Conservation (phyloP, 2,329 filamentous ascomycete species). For the Neocucurbitaria cava region DNA sequence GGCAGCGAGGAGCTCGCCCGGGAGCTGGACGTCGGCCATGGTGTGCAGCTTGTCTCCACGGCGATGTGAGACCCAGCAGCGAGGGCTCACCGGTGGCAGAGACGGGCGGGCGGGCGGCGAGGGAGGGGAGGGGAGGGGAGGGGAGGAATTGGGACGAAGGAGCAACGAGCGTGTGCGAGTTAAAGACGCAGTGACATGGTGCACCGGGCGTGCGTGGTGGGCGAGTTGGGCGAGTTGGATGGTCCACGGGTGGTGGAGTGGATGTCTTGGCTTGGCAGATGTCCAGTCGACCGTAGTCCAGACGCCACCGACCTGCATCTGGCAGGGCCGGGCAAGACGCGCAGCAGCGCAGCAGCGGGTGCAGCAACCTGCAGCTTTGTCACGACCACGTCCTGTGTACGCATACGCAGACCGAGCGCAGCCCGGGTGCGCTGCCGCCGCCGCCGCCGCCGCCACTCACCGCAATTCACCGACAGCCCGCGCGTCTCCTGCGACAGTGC, state of each 20-base stretch:
- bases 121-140: conserved; percentile 6
- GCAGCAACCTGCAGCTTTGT: background rate
- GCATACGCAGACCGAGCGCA: too few relatives aligned
- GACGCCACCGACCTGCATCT: background rate
- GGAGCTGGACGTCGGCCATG: conserved; percentile 27
- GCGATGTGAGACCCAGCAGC: conserved; percentile 12
- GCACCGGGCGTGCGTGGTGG: background rate
- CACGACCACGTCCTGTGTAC: too few relatives aligned
- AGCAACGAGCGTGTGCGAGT: background rate
- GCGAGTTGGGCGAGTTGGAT: background rate
- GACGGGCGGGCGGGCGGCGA: conserved; percentile 4
- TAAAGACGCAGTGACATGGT: background rate
- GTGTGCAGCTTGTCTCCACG: conserved; percentile 18
- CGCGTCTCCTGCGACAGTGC: too few relatives aligned
- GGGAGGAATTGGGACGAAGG: conserved; percentile 1
- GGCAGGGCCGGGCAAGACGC: background rate
- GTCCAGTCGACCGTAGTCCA: conserved; percentile 2
- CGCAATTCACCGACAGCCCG: background rate
- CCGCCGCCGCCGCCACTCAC: conserved; percentile 2
- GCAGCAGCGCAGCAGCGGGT: background rate
- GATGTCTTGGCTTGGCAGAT: background rate
- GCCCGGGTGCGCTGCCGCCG: background rate
- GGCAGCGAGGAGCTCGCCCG: conserved; percentile 16
- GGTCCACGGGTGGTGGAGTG: conserved; percentile 1
- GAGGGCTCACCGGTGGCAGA: conserved; percentile 16